Base-by-base conservation (phyloP, 2,329 filamentous ascomycete species). In the Aspergillus thermomutatus region DNA sequence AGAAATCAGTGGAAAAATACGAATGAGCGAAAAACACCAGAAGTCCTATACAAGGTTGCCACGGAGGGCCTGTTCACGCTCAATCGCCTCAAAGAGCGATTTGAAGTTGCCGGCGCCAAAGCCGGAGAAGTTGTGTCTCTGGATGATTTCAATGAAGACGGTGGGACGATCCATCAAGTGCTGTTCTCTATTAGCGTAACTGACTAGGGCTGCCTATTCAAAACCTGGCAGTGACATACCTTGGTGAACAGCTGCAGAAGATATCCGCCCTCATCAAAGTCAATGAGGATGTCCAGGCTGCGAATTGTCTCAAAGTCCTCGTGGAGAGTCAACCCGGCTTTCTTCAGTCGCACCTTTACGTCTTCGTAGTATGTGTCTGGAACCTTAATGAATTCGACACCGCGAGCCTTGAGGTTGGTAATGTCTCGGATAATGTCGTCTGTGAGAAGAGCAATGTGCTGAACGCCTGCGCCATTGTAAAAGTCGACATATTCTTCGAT, bases 31-130 rank as follows among this genome's bases (percentile, higher is more conserved):
- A 40, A 48, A 7, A 27, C 2, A 10, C 3, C 28, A 14, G 10
- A 46, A 25, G 21, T 7, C 14, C 40, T 60, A 77, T 37, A 76
- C 59, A 75, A 96, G 72, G 71, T 96, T 97, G 1, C 93, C 92
- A 55, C 92, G 82, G 73, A 89, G 81, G 48, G 86, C 91, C 80
- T 97, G 93, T 75, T 97, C 92, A 51, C 92, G 81, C 82, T 97
- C 93, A 72, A 97, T 95, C 2, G 93, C 92, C 80, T 97, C 92
- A 68, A 97, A 97, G 66, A 97, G 69, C 59, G 88, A 92, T 84
- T 92, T 96, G 79, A 97, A 97, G 75, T 97, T 97, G 1, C 93
- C 93, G 0, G 92, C 93, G 3, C 93, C 92, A 66, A 97, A 97
- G 0, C 93, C 93, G 31, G 89, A 87, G 73, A 97, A 97, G 62